phyloP scores from a whole-genome alignment of 805 yeast species.

The Ogataea corticis region DNA sequence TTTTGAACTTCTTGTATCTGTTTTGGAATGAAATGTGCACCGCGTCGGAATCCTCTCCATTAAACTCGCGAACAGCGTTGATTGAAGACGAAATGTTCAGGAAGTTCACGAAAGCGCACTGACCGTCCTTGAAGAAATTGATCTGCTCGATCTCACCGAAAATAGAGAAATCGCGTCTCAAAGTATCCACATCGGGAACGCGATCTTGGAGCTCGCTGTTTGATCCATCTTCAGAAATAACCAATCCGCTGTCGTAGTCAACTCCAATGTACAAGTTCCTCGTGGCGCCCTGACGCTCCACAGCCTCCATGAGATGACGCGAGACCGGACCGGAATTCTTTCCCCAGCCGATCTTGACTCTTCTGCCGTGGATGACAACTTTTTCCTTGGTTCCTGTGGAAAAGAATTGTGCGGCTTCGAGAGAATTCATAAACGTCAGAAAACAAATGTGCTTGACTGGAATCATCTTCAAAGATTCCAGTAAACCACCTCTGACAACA shows the following conservation, averaged over 20 bases:
- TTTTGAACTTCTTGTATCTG: conserved; percentile 54
- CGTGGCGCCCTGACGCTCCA: conserved; percentile 62
- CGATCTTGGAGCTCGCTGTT: conserved; percentile 18
- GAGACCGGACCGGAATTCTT: conserved; percentile 64
- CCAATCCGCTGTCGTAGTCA: conserved; percentile 39
- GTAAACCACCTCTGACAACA: conserved; percentile 73
- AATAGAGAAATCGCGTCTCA: conserved; percentile 58
- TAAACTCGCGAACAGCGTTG: conserved; percentile 59
- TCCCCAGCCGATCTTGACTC: conserved; percentile 72
- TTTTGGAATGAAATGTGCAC: conserved; percentile 42
- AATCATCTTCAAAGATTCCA: conserved; percentile 54
- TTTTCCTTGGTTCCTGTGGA: conserved; percentile 52
- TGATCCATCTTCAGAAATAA: conserved; percentile 33
- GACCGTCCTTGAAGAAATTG: conserved; percentile 65
- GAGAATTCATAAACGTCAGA: conserved; percentile 64
- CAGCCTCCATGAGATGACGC: conserved; percentile 57
- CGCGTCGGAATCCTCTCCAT: conserved; percentile 33
- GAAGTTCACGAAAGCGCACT: conserved; percentile 76
- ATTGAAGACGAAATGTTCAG: conserved; percentile 64
- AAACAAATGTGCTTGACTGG: conserved; percentile 62
- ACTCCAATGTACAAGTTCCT: conserved; percentile 76
- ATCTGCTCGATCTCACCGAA: conserved; percentile 80
- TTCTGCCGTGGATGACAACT: conserved; percentile 59
- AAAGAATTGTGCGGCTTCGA: conserved; percentile 66
- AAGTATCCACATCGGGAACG: conserved; percentile 48